These are phyloP conservation scores for Millerozyma acaciae DNA, from an alignment of 805 yeast species.

Conservation along the genomic window DNA sequence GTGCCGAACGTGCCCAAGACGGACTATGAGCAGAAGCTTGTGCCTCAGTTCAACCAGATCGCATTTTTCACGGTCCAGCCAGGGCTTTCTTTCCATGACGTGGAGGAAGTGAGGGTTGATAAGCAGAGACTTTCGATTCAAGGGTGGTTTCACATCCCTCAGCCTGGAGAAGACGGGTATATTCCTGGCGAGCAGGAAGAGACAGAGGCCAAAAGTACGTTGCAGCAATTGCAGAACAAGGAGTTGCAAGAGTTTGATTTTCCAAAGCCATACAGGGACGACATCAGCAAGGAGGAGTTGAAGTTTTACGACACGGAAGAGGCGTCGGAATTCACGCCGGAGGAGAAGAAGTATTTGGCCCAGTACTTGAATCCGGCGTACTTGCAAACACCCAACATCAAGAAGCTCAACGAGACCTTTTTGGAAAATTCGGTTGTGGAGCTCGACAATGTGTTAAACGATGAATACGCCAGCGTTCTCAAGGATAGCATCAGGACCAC, in stretches of 20 bases:
- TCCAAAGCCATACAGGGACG: conserved; percentile 59
- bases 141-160: conserved; percentile 99
- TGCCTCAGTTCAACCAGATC: conserved; percentile 93
- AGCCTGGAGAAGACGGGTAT: conserved; percentile 83
- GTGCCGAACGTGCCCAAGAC: conserved; percentile 87
- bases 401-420: conserved; percentile 48
- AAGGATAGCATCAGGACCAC: conserved; percentile 45
- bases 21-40: conserved; percentile 63
- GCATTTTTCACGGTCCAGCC: conserved; percentile 96
- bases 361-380: conserved; percentile 56
- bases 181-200: conserved; percentile 78
- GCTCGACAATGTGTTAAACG: conserved; percentile 58
- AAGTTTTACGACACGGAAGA: conserved; percentile 17
- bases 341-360: conserved; percentile 48
- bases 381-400: conserved; percentile 32
- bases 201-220: conserved; percentile 69
- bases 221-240: conserved; percentile 74
- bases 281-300: conserved; percentile 37
- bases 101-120: conserved; percentile 91
- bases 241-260: conserved; percentile 76
- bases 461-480: conserved; percentile 47
- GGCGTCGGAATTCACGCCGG: conserved; percentile 15
- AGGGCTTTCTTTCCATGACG: conserved; percentile 95
- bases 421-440: conserved; percentile 67
- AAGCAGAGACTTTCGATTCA: conserved; percentile 89